These are phyloP conservation scores for Fraxinus sp. DNA, from an alignment of 305 asterid genomes.

Conservation along the genomic window DNA sequence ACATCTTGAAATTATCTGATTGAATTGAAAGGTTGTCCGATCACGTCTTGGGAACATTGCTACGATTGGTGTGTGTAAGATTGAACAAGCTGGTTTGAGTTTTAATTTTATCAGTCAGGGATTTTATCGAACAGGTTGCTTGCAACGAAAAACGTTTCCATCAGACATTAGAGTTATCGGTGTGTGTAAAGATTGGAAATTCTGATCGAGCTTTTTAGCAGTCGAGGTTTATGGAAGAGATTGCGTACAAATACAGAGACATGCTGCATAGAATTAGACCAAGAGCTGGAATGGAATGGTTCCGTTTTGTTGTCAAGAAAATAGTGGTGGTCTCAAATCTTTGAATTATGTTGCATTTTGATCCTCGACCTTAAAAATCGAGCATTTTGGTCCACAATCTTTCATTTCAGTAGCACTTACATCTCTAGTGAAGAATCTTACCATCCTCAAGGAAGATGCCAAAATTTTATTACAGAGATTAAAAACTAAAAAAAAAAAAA, in stretches of 20 bases:
- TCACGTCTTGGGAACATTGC: constrained; percentile 23
- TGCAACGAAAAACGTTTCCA: background rate
- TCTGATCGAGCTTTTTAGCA: background rate
- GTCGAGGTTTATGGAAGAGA: too few species aligned
- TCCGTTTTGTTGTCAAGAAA: background rate
- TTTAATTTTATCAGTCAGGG: constrained; percentile 23
- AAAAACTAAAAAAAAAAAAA: background rate
- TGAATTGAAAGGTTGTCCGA: background rate
- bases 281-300: background rate
- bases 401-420: background rate
- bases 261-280: background rate
- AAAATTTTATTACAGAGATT: background rate
- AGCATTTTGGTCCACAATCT: background rate
- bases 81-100: background rate
- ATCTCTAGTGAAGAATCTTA: background rate
- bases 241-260: background rate
- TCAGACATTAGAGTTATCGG: background rate
- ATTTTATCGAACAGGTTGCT: constrained; percentile 28
- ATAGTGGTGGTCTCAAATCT: constrained; percentile 16
- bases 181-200: background rate
- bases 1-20: background rate
- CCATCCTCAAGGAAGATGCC: background rate
- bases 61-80: background rate
- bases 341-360: background rate
- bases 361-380: background rate